Conservation (phyloP, 306 rosid genomes). For the Acacia acuminata region DNA sequence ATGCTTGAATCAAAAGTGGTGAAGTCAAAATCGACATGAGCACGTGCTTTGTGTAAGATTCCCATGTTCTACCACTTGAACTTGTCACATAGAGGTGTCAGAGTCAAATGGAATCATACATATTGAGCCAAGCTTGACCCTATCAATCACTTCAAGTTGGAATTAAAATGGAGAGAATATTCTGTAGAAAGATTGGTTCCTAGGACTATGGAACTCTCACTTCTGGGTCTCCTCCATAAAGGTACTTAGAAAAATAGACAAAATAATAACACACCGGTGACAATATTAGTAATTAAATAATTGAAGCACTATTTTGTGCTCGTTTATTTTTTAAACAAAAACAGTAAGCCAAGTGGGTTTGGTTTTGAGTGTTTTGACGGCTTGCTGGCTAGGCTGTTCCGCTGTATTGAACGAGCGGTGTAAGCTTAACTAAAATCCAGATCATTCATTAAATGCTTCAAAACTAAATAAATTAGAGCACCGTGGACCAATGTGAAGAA, state of each 20-base stretch:
- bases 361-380: neutral
- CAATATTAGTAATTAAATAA: neutral
- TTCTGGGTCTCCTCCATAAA: neutral
- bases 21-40: conserved; percentile 38
- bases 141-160: neutral
- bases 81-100: conserved; percentile 7
- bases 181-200: conserved; percentile 32
- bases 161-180: conserved; percentile 23
- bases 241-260: neutral
- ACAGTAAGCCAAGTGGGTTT: neutral
- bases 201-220: conserved; percentile 25
- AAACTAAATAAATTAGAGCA: neutral
- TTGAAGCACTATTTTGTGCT: neutral
- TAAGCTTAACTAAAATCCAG: too few species aligned
- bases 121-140: neutral
- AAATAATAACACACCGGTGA: neutral
- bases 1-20: conserved; percentile 31
- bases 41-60: neutral
- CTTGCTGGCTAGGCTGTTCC: neutral
- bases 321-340: neutral
- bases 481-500: neutral
- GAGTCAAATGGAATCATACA: neutral
- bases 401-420: neutral
- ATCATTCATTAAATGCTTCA: neutral
- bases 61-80: conserved; percentile 35